phyloP scores from a whole-genome alignment of 768 basidiomycete genomes.

The Mrakia gelida region DNA sequence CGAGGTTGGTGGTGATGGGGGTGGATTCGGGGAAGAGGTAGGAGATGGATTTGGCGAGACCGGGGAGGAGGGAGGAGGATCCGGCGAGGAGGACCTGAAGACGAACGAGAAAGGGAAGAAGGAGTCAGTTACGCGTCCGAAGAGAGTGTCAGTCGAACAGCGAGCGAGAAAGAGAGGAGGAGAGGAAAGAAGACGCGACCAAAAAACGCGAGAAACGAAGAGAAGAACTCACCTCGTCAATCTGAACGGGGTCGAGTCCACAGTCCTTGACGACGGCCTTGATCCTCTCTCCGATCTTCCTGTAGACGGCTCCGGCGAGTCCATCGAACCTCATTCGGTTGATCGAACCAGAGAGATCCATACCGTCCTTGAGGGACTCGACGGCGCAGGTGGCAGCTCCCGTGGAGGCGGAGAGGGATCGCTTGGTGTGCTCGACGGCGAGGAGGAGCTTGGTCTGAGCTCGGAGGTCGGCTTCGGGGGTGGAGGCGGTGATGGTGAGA shows the following conservation, averaged over 20 bases:
- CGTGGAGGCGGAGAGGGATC: constrained; percentile 78
- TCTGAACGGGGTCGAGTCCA: constrained; percentile 58
- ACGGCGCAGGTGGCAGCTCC: constrained; percentile 87
- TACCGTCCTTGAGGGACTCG: constrained; percentile 87
- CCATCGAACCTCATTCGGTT: constrained; percentile 63
- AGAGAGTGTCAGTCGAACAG: too few relatives aligned
- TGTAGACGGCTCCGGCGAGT: constrained; percentile 60
- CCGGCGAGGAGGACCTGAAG: constrained; percentile 66
- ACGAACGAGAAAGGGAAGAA: not conserved
- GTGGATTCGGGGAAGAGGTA: constrained; percentile 58
- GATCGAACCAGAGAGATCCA: constrained; percentile 76
- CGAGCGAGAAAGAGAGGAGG: too few relatives aligned
- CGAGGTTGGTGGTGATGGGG: constrained; percentile 63
- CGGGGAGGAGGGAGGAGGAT: constrained; percentile 68
- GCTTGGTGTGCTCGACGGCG: constrained; percentile 90
- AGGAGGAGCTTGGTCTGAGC: constrained; percentile 90
- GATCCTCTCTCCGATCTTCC: constrained; percentile 54
- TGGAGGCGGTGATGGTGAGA: constrained; percentile 45
- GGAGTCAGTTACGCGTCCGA: too few relatives aligned
- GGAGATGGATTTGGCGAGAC: constrained; percentile 59
- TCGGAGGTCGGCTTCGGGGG: constrained; percentile 56
- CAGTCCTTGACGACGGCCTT: constrained; percentile 54
- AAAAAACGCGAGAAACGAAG: not conserved
- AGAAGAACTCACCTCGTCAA: constrained; percentile 56
- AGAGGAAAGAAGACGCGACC: not conserved